phyloP scores from a whole-genome alignment of 768 basidiomycete genomes.

The Xerocomus spinulosus region DNA sequence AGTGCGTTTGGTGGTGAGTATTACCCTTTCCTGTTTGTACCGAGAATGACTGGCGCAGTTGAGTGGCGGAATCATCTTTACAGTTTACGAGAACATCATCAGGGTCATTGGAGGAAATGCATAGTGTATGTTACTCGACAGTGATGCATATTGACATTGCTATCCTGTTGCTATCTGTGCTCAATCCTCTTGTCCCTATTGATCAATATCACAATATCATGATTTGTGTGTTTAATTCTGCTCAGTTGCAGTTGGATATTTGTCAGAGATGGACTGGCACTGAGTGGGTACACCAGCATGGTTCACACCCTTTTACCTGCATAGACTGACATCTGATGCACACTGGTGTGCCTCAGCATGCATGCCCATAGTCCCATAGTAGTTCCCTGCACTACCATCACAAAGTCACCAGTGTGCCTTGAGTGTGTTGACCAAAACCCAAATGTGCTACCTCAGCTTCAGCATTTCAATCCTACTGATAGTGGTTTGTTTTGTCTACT shows the following conservation, averaged over 20 bases:
- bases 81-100: slow-evolving; percentile 83
- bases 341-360: too few relatives aligned
- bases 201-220: slow-evolving; percentile 17
- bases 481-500: too few relatives aligned
- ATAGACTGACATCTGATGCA: too few relatives aligned
- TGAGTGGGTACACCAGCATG: too few relatives aligned
- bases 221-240: slow-evolving; percentile 12
- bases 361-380: too few relatives aligned
- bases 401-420: too few relatives aligned
- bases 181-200: slow-evolving; percentile 1
- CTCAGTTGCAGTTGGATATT: slow-evolving; percentile 17
- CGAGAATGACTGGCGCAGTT: slow-evolving; percentile 43
- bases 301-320: too few relatives aligned
- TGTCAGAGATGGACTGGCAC: too few relatives aligned
- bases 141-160: neutral
- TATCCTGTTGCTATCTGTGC: neutral
- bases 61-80: slow-evolving; percentile 91
- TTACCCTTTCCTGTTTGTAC: neutral
- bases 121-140: neutral
- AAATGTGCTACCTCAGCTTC: too few relatives aligned
- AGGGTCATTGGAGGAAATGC: slow-evolving; percentile 36
- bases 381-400: too few relatives aligned
- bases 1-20: slow-evolving; percentile 73
- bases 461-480: too few relatives aligned
- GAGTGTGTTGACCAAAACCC: too few relatives aligned